Percentiles rank a stretch among this genome's conserved stretches.
These are phyloP conservation scores for Monosporozyma unispora DNA, from an alignment of 805 yeast species.

Conservation along the genomic window DNA sequence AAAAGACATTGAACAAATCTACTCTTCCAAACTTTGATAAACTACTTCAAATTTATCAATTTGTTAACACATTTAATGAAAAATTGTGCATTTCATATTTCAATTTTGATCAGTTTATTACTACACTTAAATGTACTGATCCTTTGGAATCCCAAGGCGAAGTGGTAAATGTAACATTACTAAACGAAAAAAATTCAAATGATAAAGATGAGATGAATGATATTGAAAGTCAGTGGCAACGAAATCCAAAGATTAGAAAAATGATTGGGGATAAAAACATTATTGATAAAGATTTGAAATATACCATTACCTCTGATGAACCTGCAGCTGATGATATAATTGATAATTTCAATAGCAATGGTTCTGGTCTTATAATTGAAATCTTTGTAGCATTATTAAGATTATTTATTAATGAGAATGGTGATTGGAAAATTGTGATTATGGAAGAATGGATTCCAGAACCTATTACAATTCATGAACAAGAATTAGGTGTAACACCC, in stretches of 20 bases:
- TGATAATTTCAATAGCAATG: constrained; percentile 20
- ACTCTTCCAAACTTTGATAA: constrained; percentile 15
- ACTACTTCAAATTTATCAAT: constrained; percentile 25
- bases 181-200: not conserved
- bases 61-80: constrained; percentile 23
- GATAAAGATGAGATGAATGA: not conserved
- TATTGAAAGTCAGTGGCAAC: constrained; percentile 17
- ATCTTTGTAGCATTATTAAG: constrained; percentile 23
- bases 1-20: not conserved
- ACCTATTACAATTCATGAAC: not conserved
- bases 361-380: constrained; percentile 23
- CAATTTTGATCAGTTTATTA: constrained; percentile 24
- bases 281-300: constrained; percentile 4
- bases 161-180: constrained; percentile 13
- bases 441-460: constrained; percentile 24
- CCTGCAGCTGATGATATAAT: constrained; percentile 20
- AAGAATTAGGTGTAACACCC: not conserved
- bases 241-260: constrained; percentile 15
- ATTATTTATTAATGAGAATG: constrained; percentile 26
- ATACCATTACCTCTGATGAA: constrained; percentile 13
- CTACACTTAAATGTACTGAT: constrained; percentile 24
- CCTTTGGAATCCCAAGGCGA: constrained; percentile 24
- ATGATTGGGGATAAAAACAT: constrained; percentile 10
- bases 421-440: constrained; percentile 27
- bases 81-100: constrained; percentile 20